Evolutionary conservation across 768 basidiomycete genomes (phyloP).

Genomic region (Rhodotorula kratochvilovae): DNA sequence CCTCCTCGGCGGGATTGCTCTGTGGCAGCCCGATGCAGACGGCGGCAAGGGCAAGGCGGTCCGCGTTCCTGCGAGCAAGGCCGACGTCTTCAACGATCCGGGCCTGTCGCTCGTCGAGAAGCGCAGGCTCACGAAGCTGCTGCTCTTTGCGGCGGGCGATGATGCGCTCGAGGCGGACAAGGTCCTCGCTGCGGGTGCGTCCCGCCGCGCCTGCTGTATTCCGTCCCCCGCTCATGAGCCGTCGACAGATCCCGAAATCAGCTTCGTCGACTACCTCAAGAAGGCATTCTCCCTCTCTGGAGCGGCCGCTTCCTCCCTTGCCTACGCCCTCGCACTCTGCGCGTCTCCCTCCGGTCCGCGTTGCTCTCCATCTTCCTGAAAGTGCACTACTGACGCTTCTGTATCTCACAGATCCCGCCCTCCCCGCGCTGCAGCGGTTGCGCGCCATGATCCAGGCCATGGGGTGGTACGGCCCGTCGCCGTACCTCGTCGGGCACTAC

Average conservation of each 20-base stretch:
- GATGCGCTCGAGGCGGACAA: constrained; percentile 50
- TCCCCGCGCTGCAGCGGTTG: constrained; percentile 64
- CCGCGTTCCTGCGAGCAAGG: constrained; percentile 79
- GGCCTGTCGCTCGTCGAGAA: constrained; percentile 75
- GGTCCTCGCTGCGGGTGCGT: constrained; percentile 22
- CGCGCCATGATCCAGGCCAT: constrained; percentile 68
- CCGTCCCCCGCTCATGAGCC: neutral
- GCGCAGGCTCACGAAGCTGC: constrained; percentile 82
- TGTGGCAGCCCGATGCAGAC: constrained; percentile 55
- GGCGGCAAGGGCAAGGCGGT: constrained; percentile 3
- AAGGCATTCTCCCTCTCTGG: constrained; percentile 15
- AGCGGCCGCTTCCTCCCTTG: constrained; percentile 13
- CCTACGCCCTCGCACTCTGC: constrained; percentile 35
- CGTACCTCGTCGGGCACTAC: constrained; percentile 91
- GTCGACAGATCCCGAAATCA: constrained; percentile 16
- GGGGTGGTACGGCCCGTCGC: constrained; percentile 79
- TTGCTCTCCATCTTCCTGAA: neutral
- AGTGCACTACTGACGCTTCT: neutral
- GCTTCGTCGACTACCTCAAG: constrained; percentile 25
- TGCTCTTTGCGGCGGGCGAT: constrained; percentile 64
- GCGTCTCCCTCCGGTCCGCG: constrained; percentile 13
- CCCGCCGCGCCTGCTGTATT: too few species aligned
- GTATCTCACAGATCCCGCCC: constrained; percentile 59
- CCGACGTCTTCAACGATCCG: constrained; percentile 84
- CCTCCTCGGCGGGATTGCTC: constrained; percentile 59